Conservation (phyloP, 306 rosid species). For the Prunus mongolica region DNA sequence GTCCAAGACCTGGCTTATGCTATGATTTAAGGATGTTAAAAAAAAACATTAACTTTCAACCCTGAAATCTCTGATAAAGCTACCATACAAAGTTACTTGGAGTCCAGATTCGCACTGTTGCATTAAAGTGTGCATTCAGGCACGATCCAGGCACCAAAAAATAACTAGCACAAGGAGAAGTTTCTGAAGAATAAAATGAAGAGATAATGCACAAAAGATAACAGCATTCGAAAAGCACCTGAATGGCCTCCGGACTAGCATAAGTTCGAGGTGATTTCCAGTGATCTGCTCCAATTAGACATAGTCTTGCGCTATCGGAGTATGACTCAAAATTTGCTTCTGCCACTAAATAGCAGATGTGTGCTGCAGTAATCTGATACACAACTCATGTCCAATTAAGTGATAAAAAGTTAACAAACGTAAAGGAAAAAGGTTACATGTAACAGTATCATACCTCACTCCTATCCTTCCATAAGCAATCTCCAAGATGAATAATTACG, state of each 20-base stretch:
- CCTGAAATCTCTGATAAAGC: neutral
- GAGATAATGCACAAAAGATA: slow-evolving; percentile 4
- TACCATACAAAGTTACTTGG: neutral
- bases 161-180: slow-evolving; percentile 7
- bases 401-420: neutral
- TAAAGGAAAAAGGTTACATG: slow-evolving; percentile 9
- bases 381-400: slow-evolving; percentile 29
- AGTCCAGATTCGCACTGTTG: neutral
- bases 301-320: slow-evolving; percentile 82
- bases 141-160: slow-evolving; percentile 7
- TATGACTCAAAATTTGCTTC: slow-evolving; percentile 84
- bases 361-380: slow-evolving; percentile 84
- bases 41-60: neutral
- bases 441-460: slow-evolving; percentile 57
- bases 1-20: neutral
- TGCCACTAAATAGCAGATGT: slow-evolving; percentile 91
- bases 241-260: slow-evolving; percentile 93
- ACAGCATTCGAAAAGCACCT: slow-evolving; percentile 43
- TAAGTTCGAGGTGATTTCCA: slow-evolving; percentile 89
- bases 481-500: slow-evolving; percentile 86
- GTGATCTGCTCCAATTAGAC: slow-evolving; percentile 96
- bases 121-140: neutral
- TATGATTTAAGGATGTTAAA: too few relatives aligned
- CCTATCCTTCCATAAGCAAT: slow-evolving; percentile 87
- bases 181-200: slow-evolving; percentile 3